A percentile compares a stretch with the other conserved stretches of the same genome.
These are phyloP conservation scores for Durotheca rogersii DNA, from an alignment of 495 filamentous ascomycete genomes.

Conservation along the genomic window DNA sequence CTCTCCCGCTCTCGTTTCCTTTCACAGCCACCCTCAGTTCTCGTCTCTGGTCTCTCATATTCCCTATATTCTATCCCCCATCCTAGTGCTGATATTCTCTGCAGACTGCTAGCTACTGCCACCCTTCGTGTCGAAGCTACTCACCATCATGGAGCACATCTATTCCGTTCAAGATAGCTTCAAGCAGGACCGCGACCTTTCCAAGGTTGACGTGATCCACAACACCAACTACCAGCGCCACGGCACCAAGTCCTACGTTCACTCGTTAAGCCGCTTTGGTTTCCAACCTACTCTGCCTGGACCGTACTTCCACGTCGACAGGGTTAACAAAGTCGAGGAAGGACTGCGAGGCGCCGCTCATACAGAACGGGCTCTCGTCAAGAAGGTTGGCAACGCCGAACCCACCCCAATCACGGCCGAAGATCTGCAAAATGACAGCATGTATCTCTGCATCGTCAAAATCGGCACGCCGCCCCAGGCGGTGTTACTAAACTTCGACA, in stretches of 20 bases:
- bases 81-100: slow-evolving; percentile 9
- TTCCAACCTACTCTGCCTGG: slow-evolving; percentile 70
- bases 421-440: slow-evolving; percentile 71
- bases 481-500: slow-evolving; percentile 71
- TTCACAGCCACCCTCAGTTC: slow-evolving; percentile 1
- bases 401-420: slow-evolving; percentile 64
- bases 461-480: slow-evolving; percentile 72
- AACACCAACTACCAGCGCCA: slow-evolving; percentile 66
- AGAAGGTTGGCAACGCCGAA: slow-evolving; percentile 41
- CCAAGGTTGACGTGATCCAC: slow-evolving; percentile 50
- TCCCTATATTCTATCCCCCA: neutral
- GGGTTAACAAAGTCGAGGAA: slow-evolving; percentile 34
- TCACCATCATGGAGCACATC: slow-evolving; percentile 38
- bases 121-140: too few relatives aligned
- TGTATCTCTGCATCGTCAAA: slow-evolving; percentile 65
- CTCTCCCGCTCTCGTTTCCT: neutral
- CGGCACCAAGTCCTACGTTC: slow-evolving; percentile 73
- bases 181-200: slow-evolving; percentile 41
- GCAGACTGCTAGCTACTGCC: too few relatives aligned
- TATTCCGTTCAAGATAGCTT: slow-evolving; percentile 38
- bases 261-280: slow-evolving; percentile 66
- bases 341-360: slow-evolving; percentile 50
- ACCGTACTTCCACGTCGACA: slow-evolving; percentile 58
- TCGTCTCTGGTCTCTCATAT: neutral
- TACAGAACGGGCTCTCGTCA: slow-evolving; percentile 51